Evolutionary conservation across 257 asterid species (phyloP).

Genomic region (Agastache rugosa): DNA sequence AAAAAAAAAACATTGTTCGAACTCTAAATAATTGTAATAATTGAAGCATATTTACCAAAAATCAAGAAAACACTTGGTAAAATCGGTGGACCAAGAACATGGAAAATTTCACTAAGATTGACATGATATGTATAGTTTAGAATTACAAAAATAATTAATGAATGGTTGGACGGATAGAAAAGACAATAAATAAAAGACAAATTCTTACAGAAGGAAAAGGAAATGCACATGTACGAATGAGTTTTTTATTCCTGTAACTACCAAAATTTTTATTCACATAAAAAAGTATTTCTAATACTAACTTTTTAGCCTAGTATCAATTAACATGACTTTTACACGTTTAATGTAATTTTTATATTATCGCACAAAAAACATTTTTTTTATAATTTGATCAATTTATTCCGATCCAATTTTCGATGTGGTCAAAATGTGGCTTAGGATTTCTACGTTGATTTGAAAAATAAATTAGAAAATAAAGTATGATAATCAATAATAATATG

Average conservation of each 20-base stretch:
- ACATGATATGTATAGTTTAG: neutral
- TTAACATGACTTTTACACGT: too few species aligned
- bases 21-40: too few species aligned
- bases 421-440: too few species aligned
- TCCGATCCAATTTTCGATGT: too few species aligned
- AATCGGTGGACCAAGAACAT: constrained; percentile 7
- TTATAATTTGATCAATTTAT: too few species aligned
- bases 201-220: neutral
- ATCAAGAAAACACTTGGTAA: neutral
- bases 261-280: neutral
- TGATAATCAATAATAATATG: too few species aligned
- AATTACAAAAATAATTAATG: neutral
- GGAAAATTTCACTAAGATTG: neutral
- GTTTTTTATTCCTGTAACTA: neutral
- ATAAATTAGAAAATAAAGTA: too few species aligned
- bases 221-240: neutral
- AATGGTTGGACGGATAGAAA: neutral
- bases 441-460: too few species aligned
- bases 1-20: too few species aligned
- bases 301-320: neutral
- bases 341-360: too few species aligned
- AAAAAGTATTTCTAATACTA: neutral
- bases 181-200: neutral
- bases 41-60: too few species aligned
- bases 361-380: too few species aligned